Evolutionary conservation across 192 early-diverging fungal genomes (phyloP).

Genomic region (Funneliformis mosseae): DNA sequence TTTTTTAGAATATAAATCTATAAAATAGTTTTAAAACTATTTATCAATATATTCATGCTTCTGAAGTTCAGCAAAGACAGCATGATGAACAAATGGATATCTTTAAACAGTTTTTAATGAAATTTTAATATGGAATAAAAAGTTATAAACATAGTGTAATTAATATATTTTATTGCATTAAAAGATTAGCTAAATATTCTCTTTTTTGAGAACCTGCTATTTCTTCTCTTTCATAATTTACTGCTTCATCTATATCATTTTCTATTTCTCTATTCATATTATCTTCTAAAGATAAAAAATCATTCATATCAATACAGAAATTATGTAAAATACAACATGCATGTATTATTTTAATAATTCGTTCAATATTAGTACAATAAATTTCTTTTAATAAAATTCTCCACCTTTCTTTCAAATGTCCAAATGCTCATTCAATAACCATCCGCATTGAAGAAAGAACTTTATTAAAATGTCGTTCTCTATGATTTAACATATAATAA

Average conservation of each 20-base stretch:
- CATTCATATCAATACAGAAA: not conserved
- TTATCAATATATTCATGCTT: not conserved
- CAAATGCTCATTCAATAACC: slow-evolving; percentile 11
- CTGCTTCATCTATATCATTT: slow-evolving; percentile 3
- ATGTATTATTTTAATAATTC: not conserved
- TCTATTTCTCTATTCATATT: not conserved
- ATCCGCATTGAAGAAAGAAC: not conserved
- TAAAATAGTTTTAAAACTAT: too few relatives aligned
- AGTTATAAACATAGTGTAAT: too few relatives aligned
- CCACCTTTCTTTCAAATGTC: not conserved
- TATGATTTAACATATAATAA: not conserved
- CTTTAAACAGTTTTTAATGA: not conserved
- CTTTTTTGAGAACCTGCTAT: too few relatives aligned
- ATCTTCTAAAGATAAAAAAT: not conserved
- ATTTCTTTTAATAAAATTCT: not conserved
- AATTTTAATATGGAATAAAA: not conserved
- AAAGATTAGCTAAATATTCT: too few relatives aligned
- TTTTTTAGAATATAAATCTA: too few relatives aligned
- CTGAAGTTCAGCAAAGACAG: not conserved
- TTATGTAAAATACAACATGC: not conserved
- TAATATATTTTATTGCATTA: not conserved
- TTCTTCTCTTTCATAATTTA: not conserved
- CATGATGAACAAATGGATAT: not conserved
- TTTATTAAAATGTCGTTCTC: slow-evolving; percentile 6
- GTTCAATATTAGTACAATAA: not conserved